These are phyloP conservation scores for Phytophthora citricola DNA, from an alignment of 352 stramenopile genomes.

Conservation along the genomic window DNA sequence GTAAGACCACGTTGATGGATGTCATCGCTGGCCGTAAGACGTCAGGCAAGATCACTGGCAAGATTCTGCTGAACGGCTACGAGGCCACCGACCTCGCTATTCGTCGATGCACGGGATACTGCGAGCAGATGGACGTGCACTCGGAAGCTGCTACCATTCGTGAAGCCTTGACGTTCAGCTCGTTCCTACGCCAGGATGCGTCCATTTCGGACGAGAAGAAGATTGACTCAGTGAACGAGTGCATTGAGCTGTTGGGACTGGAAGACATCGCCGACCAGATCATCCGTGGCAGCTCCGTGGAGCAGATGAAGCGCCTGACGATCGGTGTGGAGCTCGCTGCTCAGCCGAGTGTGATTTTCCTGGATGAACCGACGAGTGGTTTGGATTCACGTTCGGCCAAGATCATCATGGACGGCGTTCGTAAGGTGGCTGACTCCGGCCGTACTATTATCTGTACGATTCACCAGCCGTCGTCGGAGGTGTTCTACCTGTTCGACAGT, in stretches of 20 bases:
- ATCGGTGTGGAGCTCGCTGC: conserved; percentile 10
- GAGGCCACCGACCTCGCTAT: conserved; percentile 36
- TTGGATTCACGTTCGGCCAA: too few relatives aligned
- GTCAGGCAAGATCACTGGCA: too few relatives aligned
- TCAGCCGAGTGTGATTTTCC: conserved; percentile 9
- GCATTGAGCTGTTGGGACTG: too few relatives aligned
- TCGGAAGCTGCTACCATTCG: conserved; percentile 23
- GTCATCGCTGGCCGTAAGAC: background rate
- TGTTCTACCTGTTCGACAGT: conserved; percentile 87
- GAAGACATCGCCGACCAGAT: conserved; percentile 39
- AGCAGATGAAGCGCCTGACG: conserved; percentile 6
- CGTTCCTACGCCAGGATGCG: too few relatives aligned
- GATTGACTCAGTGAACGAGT: too few relatives aligned
- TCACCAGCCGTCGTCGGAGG: conserved; percentile 82
- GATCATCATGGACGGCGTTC: conserved; percentile 21
- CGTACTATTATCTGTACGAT: conserved; percentile 24
- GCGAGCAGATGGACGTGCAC: conserved; percentile 32
- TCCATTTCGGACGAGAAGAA: too few relatives aligned
- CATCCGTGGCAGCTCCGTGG: conserved; percentile 21
- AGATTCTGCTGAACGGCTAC: background rate
- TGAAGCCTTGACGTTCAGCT: conserved; percentile 1
- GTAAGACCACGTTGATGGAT: conserved; percentile 28
- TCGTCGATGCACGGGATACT: conserved; percentile 31
- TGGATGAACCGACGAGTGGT: too few relatives aligned
- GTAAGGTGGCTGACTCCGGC: conserved; percentile 1